A percentile compares a stretch with the other conserved stretches of the same genome.
These are phyloP conservation scores for Colletotrichum cereale DNA, from an alignment of 2,329 filamentous ascomycete genomes.

Conservation along the genomic window DNA sequence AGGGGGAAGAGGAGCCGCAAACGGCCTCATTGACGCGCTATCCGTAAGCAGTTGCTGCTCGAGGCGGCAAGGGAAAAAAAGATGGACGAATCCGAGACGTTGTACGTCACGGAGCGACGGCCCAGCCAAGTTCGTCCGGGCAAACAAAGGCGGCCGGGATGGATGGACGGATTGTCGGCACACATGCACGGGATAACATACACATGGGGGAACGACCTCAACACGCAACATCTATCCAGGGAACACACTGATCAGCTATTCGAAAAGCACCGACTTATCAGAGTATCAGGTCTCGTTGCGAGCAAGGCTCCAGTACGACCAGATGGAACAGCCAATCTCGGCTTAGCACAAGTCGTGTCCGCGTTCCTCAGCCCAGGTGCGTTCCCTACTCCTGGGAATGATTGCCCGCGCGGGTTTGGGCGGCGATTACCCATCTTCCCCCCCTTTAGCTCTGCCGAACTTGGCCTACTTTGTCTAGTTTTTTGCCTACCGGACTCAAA, in stretches of 20 bases:
- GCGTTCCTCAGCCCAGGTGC: not conserved
- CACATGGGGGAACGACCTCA: not conserved
- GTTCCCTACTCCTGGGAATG: not conserved
- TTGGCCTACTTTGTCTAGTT: constrained; percentile 4
- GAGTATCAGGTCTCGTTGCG: not conserved
- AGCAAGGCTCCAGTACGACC: no score
- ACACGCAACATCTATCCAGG: not conserved
- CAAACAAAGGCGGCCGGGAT: not conserved
- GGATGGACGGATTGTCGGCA: constrained; percentile 14
- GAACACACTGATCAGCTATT: not conserved
- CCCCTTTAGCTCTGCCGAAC: not conserved
- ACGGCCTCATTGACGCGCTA: not conserved
- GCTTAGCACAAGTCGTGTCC: not conserved
- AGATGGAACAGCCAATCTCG: not conserved
- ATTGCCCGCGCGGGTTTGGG: not conserved
- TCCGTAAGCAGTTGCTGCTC: not conserved
- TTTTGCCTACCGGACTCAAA: no score
- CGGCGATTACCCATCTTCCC: not conserved
- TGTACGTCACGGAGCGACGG: constrained; percentile 5
- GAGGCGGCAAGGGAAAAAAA: no score
- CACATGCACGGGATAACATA: not conserved
- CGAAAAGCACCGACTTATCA: not conserved
- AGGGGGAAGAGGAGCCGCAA: no score
- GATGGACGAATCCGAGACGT: not conserved
- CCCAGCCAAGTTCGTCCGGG: not conserved